Evolutionary conservation across 306 rosid genomes (phyloP), one percentile per base, ranked within the genome.

Genomic region (Amphicarpaea edgeworthii): DNA sequence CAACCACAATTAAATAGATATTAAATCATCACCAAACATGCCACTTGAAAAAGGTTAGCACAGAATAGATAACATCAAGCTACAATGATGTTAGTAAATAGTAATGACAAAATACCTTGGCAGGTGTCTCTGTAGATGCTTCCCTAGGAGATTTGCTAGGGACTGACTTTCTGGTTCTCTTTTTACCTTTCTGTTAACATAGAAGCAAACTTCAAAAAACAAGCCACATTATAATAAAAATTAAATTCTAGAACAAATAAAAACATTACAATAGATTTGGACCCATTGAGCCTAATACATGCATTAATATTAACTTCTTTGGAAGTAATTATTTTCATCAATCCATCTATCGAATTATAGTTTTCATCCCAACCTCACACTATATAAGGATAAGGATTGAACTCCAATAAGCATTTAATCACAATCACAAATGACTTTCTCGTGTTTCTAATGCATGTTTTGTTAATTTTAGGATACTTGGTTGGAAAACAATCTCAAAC

Each of bases 151-250:
- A 70, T 85, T 89, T 92, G 72, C 83, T 73, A 49, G 87, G 82
- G 57, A 87, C 79, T 67, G 65, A 76, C 88, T 89, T 93, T 71
- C 84, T 89, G 81, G 79, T 80, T 32, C 97, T 90, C 80, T 90
- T 96, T 87, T 86, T 92, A 49, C 83, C 91, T 80, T 84, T 92
- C 99, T 96, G 90, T 68, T 30, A 67, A 83, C 53, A 51, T 73
- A 80, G 24, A 79, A 71, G 82, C 43, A 85, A 65, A 46, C 49
- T 50, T 81, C 61, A 76, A 47, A 53, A 81, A 40, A 69, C 40
- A 1, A 55, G 64, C 7, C 12, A 38, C 49, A 19, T 26, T 1
- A 58, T 15, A 55, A 71, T 38, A 37, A 65, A 73, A 42, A 38
- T 8, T 21, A 34, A 42, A 42, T 17, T 4, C 11, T 8, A 61